phyloP scores from a whole-genome alignment of 176 grass and related monocot species.

The Avena sativa region DNA sequence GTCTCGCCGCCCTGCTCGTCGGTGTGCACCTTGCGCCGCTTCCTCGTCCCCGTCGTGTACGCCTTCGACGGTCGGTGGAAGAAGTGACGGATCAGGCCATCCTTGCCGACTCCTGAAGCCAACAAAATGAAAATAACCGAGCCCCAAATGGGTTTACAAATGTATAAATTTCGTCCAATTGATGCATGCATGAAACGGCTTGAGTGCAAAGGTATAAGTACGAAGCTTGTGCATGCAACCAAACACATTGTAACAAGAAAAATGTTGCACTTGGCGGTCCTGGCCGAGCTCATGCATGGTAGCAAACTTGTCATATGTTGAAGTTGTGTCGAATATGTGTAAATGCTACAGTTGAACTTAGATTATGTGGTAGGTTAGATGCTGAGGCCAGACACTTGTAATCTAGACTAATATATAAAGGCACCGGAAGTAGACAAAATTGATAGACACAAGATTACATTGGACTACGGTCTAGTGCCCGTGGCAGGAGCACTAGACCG shows the following conservation, averaged over 20 bases:
- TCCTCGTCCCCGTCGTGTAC: conserved; percentile 92
- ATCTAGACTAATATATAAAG: too few relatives aligned
- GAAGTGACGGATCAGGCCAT: conserved; percentile 95
- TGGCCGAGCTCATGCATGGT: neutral
- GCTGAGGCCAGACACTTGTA: too few relatives aligned
- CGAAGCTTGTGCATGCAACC: too few relatives aligned
- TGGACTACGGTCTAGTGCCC: too few relatives aligned
- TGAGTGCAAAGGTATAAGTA: neutral
- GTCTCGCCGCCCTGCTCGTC: conserved; percentile 92
- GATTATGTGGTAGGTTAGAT: too few relatives aligned
- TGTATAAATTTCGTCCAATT: neutral
- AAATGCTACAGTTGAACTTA: too few relatives aligned
- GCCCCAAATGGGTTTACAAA: neutral
- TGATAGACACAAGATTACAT: too few relatives aligned
- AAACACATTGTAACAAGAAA: neutral
- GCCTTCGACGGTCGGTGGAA: conserved; percentile 98
- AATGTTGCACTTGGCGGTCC: too few relatives aligned
- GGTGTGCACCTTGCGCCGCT: conserved; percentile 93
- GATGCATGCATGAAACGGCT: neutral
- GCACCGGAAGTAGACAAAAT: too few relatives aligned
- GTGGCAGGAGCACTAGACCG: too few relatives aligned
- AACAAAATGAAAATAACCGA: neutral
- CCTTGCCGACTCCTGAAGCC: conserved; percentile 76
- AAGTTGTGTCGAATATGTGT: too few relatives aligned
- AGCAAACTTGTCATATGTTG: too few relatives aligned